Evolutionary conservation across 306 rosid genomes (phyloP).

Genomic region (Sicyos baderoa): DNA sequence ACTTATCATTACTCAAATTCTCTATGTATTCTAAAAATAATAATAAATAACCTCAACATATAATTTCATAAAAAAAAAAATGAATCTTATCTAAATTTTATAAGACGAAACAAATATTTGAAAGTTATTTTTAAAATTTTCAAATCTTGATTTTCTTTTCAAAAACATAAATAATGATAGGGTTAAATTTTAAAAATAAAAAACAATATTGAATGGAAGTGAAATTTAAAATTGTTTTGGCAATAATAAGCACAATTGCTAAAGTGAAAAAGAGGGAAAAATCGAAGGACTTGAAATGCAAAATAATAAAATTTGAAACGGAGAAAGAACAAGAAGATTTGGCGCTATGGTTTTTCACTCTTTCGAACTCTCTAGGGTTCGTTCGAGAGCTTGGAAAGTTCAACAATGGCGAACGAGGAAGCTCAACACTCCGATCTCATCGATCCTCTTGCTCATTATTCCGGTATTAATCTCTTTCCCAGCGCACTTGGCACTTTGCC

Average conservation of each 20-base stretch:
- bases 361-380: conserved; percentile 14
- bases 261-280: not conserved
- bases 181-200: too few species aligned
- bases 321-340: not conserved
- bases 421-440: conserved; percentile 17
- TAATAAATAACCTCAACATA: too few species aligned
- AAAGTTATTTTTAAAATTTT: too few species aligned
- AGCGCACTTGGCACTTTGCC: conserved; percentile 11
- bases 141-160: too few species aligned
- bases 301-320: conserved; percentile 9
- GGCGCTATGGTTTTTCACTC: not conserved
- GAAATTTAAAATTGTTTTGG: not conserved
- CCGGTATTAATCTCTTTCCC: conserved; percentile 52
- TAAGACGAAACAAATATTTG: too few species aligned
- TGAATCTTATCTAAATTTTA: too few species aligned
- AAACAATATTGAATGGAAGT: too few species aligned
- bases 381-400: conserved; percentile 9
- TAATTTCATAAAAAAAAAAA: too few species aligned
- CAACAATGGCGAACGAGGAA: conserved; percentile 32
- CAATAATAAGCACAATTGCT: not conserved
- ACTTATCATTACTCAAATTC: too few species aligned
- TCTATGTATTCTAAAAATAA: too few species aligned
- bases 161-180: too few species aligned
- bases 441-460: conserved; percentile 49
- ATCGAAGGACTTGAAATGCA: conserved; percentile 11